phyloP scores from a whole-genome alignment of 495 filamentous ascomycete species.

The Hapsidospora chrysogenum region DNA sequence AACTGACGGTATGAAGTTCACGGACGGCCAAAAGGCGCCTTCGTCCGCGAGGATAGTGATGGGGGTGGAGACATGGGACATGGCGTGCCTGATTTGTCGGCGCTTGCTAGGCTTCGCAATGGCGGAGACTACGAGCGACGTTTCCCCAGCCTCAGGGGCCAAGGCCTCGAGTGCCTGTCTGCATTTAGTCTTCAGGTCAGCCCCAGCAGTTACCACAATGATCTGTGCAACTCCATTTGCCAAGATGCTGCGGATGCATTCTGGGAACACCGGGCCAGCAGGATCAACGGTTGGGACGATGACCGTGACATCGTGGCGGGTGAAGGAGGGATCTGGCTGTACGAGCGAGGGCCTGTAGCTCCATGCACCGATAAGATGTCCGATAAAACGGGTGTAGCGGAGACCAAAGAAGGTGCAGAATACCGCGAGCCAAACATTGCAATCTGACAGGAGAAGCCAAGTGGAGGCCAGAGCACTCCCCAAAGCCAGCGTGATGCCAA shows the following conservation, averaged over 20 bases:
- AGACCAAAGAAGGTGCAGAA: not conserved
- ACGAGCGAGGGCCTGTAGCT: not conserved
- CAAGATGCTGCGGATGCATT: slow-evolving; percentile 15
- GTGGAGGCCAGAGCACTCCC: not conserved
- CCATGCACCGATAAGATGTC: not conserved
- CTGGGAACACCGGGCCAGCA: slow-evolving; percentile 12
- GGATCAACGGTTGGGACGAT: slow-evolving; percentile 36
- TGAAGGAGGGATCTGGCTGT: not conserved
- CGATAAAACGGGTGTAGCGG: not conserved
- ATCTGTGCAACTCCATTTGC: slow-evolving; percentile 15
- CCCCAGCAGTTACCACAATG: slow-evolving; percentile 19
- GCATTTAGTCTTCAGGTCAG: slow-evolving; percentile 6
- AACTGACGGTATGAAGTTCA: slow-evolving; percentile 23
- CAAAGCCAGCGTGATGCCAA: not conserved
- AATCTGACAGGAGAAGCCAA: not conserved
- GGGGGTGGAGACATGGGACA: slow-evolving; percentile 21
- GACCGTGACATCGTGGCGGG: slow-evolving; percentile 29
- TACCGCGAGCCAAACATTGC: not conserved
- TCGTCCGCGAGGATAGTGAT: slow-evolving; percentile 37
- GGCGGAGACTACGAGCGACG: slow-evolving; percentile 8
- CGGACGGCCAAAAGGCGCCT: slow-evolving; percentile 34
- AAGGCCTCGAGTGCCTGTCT: not conserved
- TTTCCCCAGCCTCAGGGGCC: not conserved
- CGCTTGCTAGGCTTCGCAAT: slow-evolving; percentile 27
- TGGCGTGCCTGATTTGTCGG: slow-evolving; percentile 25